Conservation (phyloP, 1,139 yeast species). For the Candida sanyaensis region DNA sequence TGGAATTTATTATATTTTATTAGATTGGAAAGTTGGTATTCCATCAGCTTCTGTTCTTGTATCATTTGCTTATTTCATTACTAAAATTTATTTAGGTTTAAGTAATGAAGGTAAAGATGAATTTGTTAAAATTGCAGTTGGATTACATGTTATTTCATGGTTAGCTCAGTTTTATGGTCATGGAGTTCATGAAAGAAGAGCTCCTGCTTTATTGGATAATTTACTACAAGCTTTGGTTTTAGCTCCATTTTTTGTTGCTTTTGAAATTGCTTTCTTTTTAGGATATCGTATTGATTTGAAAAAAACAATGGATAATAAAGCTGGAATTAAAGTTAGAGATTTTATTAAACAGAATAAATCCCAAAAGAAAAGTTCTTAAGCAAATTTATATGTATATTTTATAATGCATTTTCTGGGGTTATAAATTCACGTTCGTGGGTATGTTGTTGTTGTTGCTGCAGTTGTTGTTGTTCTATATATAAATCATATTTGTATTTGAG, state of each 20-base stretch:
- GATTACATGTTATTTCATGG: conserved; percentile 64
- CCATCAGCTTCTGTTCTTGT: conserved; percentile 38
- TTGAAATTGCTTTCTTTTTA: conserved; percentile 68
- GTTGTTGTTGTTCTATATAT: conserved; percentile 11
- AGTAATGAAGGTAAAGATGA: conserved; percentile 15
- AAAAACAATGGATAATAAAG: conserved; percentile 53
- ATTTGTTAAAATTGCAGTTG: conserved; percentile 32
- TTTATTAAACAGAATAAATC: conserved; percentile 19
- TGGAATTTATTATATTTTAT: conserved; percentile 41
- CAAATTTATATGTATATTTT: neutral
- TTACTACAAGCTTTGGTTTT: conserved; percentile 80
- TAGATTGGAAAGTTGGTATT: conserved; percentile 47
- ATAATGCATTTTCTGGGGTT: neutral
- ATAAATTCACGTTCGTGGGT: neutral
- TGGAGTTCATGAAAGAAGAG: conserved; percentile 74
- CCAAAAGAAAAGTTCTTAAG: neutral
- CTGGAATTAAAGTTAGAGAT: conserved; percentile 37
- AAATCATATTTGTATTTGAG: conserved; percentile 41
- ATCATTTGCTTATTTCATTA: conserved; percentile 44
- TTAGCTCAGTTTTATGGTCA: conserved; percentile 89
- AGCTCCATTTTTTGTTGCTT: conserved; percentile 88
- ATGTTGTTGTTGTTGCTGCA: neutral
- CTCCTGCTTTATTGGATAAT: conserved; percentile 87
- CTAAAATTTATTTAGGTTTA: conserved; percentile 20
- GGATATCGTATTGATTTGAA: conserved; percentile 64